phyloP scores from a whole-genome alignment of 805 yeast species.

The Brettanomyces nanus region DNA sequence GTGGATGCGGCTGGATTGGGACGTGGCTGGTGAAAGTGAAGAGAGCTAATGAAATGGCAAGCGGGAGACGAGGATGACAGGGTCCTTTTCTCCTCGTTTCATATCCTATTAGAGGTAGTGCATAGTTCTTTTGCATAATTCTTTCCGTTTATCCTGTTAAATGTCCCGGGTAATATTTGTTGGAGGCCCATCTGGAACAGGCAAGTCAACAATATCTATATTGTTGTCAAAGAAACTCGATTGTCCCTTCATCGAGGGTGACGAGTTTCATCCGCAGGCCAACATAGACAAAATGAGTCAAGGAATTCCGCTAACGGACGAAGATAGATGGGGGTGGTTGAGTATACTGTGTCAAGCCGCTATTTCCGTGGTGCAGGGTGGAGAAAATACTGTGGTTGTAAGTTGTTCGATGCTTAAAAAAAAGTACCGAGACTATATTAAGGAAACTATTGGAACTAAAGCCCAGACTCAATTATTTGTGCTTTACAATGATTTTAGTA shows the following conservation, averaged over 20 bases:
- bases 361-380: conserved; percentile 28
- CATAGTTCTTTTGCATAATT: too few relatives aligned
- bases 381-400: conserved; percentile 37
- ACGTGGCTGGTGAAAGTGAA: too few relatives aligned
- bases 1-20: too few relatives aligned
- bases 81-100: too few relatives aligned
- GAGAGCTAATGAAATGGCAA: too few relatives aligned
- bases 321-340: conserved; percentile 92
- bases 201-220: conserved; percentile 75
- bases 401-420: conserved; percentile 83
- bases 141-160: too few relatives aligned
- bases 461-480: conserved; percentile 49
- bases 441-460: conserved; percentile 22
- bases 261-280: conserved; percentile 56
- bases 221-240: conserved; percentile 35
- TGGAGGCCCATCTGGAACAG: conserved; percentile 97
- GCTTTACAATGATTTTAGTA: conserved; percentile 55
- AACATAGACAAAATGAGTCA: conserved; percentile 78
- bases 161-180: conserved; percentile 51
- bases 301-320: conserved; percentile 79
- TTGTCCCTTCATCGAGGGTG: conserved; percentile 78
- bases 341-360: conserved; percentile 36
- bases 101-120: too few relatives aligned
- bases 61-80: too few relatives aligned
- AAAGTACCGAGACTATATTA: conserved; percentile 58